A percentile compares a stretch with the other conserved stretches of the same genome.
Conservation (phyloP, 768 basidiomycete genomes). For the Lentinula aciculospora region DNA sequence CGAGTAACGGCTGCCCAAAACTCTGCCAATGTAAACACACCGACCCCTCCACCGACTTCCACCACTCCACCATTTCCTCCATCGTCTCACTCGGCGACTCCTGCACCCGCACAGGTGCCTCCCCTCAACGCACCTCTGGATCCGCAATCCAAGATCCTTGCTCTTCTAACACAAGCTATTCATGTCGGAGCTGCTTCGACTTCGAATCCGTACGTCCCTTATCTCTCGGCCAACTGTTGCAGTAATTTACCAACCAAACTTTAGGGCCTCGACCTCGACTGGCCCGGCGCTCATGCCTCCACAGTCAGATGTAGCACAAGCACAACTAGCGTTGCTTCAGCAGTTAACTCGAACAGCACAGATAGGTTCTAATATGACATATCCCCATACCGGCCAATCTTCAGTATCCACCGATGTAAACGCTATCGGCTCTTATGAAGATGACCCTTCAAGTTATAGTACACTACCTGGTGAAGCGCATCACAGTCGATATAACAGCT, state of each 20-base stretch:
- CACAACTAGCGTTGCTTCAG: conserved; percentile 68
- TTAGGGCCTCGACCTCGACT: conserved; percentile 16
- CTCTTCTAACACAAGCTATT: conserved; percentile 64
- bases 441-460: conserved; percentile 33
- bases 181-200: conserved; percentile 30
- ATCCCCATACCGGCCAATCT: conserved; percentile 24
- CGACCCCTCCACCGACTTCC: conserved; percentile 19
- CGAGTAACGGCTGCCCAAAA: conserved; percentile 26
- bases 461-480: conserved; percentile 27
- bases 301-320: conserved; percentile 46
- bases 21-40: conserved; percentile 19
- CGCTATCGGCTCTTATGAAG: conserved; percentile 32
- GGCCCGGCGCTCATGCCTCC: conserved; percentile 42
- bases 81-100: neutral
- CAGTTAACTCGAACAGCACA: conserved; percentile 65
- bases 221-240: neutral
- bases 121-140: conserved; percentile 17
- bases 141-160: conserved; percentile 62
- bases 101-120: conserved; percentile 14
- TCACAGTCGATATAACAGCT: conserved; percentile 43
- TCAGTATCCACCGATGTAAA: conserved; percentile 17
- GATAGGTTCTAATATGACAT: conserved; percentile 24
- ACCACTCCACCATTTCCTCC: conserved; percentile 17
- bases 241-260: neutral
- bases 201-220: conserved; percentile 29